Conservation (phyloP, 129 eudicot genomes). For the Flaveria bidentis region DNA sequence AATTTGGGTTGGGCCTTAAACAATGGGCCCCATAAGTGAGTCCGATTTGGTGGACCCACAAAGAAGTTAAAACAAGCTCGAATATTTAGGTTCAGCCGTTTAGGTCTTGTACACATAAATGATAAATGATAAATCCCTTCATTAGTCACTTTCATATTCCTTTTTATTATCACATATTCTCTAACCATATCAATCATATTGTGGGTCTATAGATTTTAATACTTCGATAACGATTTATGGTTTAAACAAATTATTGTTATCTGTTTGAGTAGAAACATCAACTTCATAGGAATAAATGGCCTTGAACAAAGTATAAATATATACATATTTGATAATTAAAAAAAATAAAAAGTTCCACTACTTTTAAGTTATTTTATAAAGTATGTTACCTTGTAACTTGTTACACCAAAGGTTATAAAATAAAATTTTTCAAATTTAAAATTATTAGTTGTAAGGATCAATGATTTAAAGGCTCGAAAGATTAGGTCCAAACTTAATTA, state of each 20-base stretch:
- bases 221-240: not conserved
- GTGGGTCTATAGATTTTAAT: slow-evolving; percentile 18
- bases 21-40: not conserved
- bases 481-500: too few relatives aligned
- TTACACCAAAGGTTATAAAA: too few relatives aligned
- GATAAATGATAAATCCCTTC: too few relatives aligned
- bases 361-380: not conserved
- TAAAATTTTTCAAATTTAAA: too few relatives aligned
- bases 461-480: too few relatives aligned
- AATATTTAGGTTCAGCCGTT: too few relatives aligned
- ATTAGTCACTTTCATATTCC: slow-evolving; percentile 11
- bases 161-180: slow-evolving; percentile 6
- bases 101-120: too few relatives aligned
- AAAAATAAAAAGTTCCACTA: too few relatives aligned
- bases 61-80: not conserved
- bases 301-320: not conserved
- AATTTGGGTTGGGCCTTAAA: slow-evolving; percentile 4
- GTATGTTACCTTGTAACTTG: too few relatives aligned
- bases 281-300: slow-evolving; percentile 1
- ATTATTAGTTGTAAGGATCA: too few relatives aligned
- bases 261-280: slow-evolving; percentile 3
- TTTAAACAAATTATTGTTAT: not conserved
- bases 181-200: slow-evolving; percentile 14
- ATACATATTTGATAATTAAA: not conserved
- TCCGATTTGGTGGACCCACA: slow-evolving; percentile 1